A percentile compares a stretch with the other conserved stretches of the same genome.
Evolutionary conservation across 2,329 filamentous ascomycete genomes (phyloP).

Genomic region (Colletotrichum horii): DNA sequence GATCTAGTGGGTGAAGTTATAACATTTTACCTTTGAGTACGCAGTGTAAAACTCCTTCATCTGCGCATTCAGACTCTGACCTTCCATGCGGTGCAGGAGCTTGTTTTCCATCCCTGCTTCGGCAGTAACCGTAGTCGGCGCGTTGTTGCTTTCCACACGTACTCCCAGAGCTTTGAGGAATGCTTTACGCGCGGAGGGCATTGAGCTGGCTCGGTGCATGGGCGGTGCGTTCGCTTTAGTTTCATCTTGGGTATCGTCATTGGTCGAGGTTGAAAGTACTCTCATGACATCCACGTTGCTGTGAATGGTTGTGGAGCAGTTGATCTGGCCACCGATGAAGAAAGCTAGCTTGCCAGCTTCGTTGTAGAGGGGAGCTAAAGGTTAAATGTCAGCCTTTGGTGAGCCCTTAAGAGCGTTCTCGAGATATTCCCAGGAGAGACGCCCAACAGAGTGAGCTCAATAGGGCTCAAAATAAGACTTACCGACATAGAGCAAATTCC

Average conservation of each 20-base stretch:
- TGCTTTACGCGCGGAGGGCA: conserved; percentile 3
- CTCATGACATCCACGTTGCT: conserved; percentile 51
- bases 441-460: neutral
- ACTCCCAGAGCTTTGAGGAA: conserved; percentile 11
- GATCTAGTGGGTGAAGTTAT: no score
- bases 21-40: conserved; percentile 27
- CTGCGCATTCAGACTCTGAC: conserved; percentile 27
- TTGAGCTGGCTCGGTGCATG: neutral
- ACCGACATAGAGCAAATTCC: conserved; percentile 60
- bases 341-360: conserved; percentile 47
- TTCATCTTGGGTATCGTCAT: neutral
- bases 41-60: conserved; percentile 33
- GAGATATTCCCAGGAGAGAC: neutral
- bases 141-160: neutral
- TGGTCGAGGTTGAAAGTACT: conserved; percentile 34
- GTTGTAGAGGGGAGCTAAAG: conserved; percentile 46
- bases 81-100: conserved; percentile 29
- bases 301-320: conserved; percentile 56
- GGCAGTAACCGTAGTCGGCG: neutral
- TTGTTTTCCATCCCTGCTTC: conserved; percentile 28
- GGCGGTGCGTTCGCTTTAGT: neutral
- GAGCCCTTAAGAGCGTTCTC: no score
- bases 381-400: neutral
- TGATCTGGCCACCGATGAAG: conserved; percentile 58
- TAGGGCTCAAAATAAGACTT: conserved; percentile 26